Evolutionary conservation across 2,329 filamentous ascomycete genomes (phyloP), one percentile per base, ranked within the genome.

Genomic region (Ophiocordyceps camponoti-floridani): DNA sequence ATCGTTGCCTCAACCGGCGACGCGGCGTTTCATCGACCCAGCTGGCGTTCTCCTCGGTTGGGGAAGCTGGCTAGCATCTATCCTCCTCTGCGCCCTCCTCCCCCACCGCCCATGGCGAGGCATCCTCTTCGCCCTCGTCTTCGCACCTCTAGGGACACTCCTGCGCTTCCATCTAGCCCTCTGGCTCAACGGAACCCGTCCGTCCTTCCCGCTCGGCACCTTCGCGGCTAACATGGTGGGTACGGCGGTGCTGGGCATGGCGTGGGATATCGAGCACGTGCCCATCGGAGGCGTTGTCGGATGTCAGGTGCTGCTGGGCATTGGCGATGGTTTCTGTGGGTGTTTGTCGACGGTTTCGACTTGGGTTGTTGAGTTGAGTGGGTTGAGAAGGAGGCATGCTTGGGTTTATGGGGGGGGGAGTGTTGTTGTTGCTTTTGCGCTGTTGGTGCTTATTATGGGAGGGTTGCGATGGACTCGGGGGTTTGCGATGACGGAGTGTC

Each of bases 191-290:
- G 65, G 72, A 0, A 67, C 75, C 18, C 52, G 77, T 0, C 60
- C 76, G 0, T 64, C 70, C 0, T 95, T 95, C 51, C 89, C 89
- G 0, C 60, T 95, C 0, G 89, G 89, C 2, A 96, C 89, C 0
- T 94, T 95, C 53, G 63, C 66, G 0, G 85, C 82, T 27, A 96
- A 96, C 54, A 67, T 93, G 4, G 58, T 81, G 13, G 89, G 88
- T 4, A 87, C 84, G 0, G 72, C 72, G 0, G 61, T 94, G 14
- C 60, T 93, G 43, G 87, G 76, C 13, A 79, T 86, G 70, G 73
- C 77, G 28, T 94, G 75, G 66, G 83, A 93, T 55, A 63, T 94
- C 43, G 83, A 86, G 50, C 86, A 85, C 54, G 71, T 69, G 0
- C 72, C 69, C 0, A 50, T 69, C 1, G 72, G 73, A 1, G 72